These are phyloP conservation scores for Fabrea salina DNA, from an alignment of 169 alveolate species.

Conservation along the genomic window DNA sequence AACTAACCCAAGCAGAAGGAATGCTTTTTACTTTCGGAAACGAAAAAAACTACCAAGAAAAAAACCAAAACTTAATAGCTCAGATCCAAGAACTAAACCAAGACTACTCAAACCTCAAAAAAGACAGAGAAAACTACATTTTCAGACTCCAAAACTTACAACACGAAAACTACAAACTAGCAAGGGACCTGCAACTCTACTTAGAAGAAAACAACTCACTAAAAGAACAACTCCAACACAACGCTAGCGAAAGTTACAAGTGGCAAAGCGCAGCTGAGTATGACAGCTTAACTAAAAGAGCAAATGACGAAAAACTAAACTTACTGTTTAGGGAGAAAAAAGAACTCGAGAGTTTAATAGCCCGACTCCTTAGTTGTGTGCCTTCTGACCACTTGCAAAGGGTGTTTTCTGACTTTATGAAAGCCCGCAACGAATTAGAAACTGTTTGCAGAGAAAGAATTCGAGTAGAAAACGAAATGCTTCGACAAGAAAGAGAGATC, in stretches of 20 bases:
- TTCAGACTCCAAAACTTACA: neutral
- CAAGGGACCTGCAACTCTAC: neutral
- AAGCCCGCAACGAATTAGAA: conserved; percentile 23
- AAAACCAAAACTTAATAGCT: neutral
- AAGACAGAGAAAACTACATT: neutral
- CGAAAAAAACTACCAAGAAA: neutral
- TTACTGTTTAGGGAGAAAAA: conserved; percentile 31
- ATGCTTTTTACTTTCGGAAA: neutral
- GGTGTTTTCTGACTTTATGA: conserved; percentile 25
- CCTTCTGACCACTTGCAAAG: conserved; percentile 37
- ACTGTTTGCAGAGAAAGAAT: conserved; percentile 25
- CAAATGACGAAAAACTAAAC: conserved; percentile 32
- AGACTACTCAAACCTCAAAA: neutral
- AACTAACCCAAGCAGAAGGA: neutral
- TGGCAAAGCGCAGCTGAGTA: no score
- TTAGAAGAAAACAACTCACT: no score
- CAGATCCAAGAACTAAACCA: neutral
- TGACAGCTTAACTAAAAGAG: conserved; percentile 16
- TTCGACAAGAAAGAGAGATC: conserved; percentile 38
- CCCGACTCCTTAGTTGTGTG: conserved; percentile 17
- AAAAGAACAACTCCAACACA: no score
- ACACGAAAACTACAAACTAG: neutral
- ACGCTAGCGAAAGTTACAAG: no score
- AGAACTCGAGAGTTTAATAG: neutral
- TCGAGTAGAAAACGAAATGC: conserved; percentile 26